phyloP scores from a whole-genome alignment of 2,329 filamentous ascomycete species.

The Fusarium incarnatum region DNA sequence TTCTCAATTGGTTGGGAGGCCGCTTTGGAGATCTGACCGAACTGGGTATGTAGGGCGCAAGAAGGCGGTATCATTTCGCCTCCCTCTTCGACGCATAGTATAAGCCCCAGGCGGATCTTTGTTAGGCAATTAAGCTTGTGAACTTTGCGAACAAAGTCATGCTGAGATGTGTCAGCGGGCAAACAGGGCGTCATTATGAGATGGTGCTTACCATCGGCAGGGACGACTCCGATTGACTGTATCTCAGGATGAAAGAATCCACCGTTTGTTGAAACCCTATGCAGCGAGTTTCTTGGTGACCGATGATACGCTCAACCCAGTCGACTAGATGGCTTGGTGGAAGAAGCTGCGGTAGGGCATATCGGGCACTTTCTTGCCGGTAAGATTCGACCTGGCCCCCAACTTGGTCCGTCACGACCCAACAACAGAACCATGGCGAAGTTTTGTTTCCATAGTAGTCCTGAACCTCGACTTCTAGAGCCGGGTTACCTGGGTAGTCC shows the following conservation, averaged over 20 bases:
- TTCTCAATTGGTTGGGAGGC: conserved; percentile 46
- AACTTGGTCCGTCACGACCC: conserved; percentile 46
- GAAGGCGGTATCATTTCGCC: conserved; percentile 44
- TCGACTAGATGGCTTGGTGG: conserved; percentile 37
- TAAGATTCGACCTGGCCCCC: conserved; percentile 45
- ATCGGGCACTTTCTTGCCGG: conserved; percentile 44
- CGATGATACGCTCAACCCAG: conserved; percentile 45
- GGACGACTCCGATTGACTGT: conserved; percentile 36
- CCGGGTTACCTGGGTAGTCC: conserved; percentile 46
- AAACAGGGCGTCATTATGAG: background rate
- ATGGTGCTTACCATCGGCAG: conserved; percentile 42
- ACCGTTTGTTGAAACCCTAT: conserved; percentile 47
- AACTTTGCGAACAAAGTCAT: conserved; percentile 43
- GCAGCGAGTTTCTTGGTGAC: conserved; percentile 40
- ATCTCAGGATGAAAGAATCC: conserved; percentile 45
- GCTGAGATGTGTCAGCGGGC: conserved; percentile 25
- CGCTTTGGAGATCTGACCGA: conserved; percentile 46
- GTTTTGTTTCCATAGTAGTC: conserved; percentile 43
- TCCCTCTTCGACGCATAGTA: conserved; percentile 42
- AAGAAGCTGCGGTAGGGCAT: conserved; percentile 44
- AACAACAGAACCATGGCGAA: conserved; percentile 46
- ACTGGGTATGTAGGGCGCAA: conserved; percentile 47
- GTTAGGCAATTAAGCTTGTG: conserved; percentile 46
- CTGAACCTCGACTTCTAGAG: conserved; percentile 42
- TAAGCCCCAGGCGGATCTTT: conserved; percentile 44